Evolutionary conservation across 2,329 filamentous ascomycete genomes (phyloP).

Genomic region (Moelleriella libera): DNA sequence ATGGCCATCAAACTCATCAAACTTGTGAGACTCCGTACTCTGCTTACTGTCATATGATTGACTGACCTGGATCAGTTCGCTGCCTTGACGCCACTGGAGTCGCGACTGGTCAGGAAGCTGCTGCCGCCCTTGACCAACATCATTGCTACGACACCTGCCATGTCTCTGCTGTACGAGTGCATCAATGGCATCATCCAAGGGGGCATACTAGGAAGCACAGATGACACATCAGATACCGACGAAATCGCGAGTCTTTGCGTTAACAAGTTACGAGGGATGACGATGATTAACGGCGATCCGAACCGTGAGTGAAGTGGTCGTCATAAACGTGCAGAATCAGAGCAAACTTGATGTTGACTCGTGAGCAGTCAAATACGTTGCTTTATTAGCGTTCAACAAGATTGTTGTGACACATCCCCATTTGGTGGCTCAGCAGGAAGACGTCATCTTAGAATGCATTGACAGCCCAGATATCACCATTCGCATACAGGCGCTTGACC

Average conservation of each 20-base stretch:
- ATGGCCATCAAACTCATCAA: constrained; percentile 99
- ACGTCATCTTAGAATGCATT: constrained; percentile 92
- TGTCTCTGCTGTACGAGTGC: constrained; percentile 97
- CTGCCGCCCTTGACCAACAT: constrained; percentile 82
- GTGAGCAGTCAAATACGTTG: constrained; percentile 80
- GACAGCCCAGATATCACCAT: constrained; percentile 95
- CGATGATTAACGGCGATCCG: constrained; percentile 82
- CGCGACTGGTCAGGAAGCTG: constrained; percentile 79
- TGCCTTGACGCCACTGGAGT: constrained; percentile 82
- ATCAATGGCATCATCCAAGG: constrained; percentile 98
- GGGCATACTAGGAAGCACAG: constrained; percentile 74
- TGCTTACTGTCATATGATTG: constrained; percentile 14
- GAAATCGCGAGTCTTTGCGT: constrained; percentile 89
- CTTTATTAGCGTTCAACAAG: constrained; percentile 85
- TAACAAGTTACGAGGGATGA: constrained; percentile 84
- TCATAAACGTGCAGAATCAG: too few relatives aligned
- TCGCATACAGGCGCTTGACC: constrained; percentile 76
- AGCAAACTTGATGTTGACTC: neutral
- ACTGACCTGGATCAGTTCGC: constrained; percentile 52
- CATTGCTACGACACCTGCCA: constrained; percentile 86
- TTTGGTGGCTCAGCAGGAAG: constrained; percentile 82
- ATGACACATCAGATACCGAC: constrained; percentile 68
- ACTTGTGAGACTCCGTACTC: constrained; percentile 36
- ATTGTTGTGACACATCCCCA: constrained; percentile 81
- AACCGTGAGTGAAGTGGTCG: constrained; percentile 50